Evolutionary conservation across 768 basidiomycete species (phyloP), one percentile per base, ranked within the genome.

Genomic region (Psilocybe tampanensis): DNA sequence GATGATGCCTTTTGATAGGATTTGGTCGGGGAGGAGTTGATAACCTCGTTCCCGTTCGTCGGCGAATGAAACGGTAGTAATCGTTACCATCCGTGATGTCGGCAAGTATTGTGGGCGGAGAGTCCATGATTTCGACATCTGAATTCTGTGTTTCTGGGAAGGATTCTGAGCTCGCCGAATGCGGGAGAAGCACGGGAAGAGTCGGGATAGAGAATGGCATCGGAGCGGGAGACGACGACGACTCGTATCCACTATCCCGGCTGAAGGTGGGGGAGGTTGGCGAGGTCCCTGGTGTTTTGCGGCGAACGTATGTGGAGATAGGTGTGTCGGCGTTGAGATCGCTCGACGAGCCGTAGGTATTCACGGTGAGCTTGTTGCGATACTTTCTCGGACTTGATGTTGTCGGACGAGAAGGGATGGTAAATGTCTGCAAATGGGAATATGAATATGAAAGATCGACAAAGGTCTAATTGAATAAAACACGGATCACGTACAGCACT

Each of bases 241-340:
- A 75, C 66, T 72, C 70, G 61, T 72, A 70, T 64, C 70, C 69
- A 64, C 70, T 70, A 64, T 76, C 76, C 48, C 71, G 79, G 52
- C 81, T 75, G 68, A 89, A 90, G 11, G 82, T 81, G 12, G 88
- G 82, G 1, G 86, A 84, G 15, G 83, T 85, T 0, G 90, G 89
- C 11, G 90, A 90, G 36, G 82, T 79, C 56, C 85, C 84, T 24
- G 90, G 90, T 1, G 89, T 90, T 72, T 86, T 89, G 59, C 90
- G 85, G 60, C 91, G 89, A 42, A 89, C 86, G 57, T 88, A 92
- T 36, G 83, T 80, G 23, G 91, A 93, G 53, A 93, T 92, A 52
- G 91, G 91, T 13, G 86, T 90, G 65, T 83, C 82, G 36, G 83
- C 86, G 26, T 82, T 72, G 18, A 85, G 72, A 67, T 87, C 85